These are phyloP conservation scores for Terana coerulea DNA, from an alignment of 768 basidiomycete species.

Conservation along the genomic window DNA sequence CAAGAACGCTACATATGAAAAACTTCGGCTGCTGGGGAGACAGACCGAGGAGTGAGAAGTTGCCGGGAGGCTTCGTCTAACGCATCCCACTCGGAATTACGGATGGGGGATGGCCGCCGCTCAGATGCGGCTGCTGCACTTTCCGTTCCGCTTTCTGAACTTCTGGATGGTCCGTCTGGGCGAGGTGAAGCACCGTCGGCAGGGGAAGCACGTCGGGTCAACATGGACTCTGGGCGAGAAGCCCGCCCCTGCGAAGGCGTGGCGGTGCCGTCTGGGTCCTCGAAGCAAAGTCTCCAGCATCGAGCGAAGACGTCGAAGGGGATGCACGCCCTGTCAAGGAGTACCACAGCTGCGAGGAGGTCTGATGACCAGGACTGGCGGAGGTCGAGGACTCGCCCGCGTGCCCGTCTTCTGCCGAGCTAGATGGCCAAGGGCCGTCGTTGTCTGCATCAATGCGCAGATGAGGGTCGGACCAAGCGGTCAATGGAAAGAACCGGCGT, in stretches of 20 bases:
- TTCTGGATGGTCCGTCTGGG: neutral
- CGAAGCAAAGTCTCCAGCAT: too few species aligned
- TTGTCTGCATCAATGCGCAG: conserved; percentile 6
- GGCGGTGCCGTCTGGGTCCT: neutral
- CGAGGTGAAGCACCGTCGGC: neutral
- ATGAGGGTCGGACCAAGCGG: conserved; percentile 12
- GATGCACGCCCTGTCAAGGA: conserved; percentile 13
- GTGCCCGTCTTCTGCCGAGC: too few species aligned
- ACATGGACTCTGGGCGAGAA: conserved; percentile 62
- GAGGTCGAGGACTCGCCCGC: neutral
- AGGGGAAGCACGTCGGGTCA: conserved; percentile 31
- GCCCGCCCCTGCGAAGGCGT: conserved; percentile 64
- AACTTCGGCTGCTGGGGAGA: conserved; percentile 6
- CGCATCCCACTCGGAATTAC: neutral
- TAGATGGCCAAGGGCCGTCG: neutral
- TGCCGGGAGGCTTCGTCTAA: conserved; percentile 4
- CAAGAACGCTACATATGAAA: neutral
- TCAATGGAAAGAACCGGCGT: conserved; percentile 9
- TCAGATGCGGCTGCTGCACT: too few species aligned
- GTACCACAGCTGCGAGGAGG: conserved; percentile 24
- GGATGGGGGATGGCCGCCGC: too few species aligned
- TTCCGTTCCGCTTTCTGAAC: too few species aligned
- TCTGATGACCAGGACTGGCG: conserved; percentile 7
- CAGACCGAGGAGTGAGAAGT: conserved; percentile 12
- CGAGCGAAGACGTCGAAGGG: too few species aligned